Base-by-base conservation (phyloP, 345 rosid genomes). In the Acer yangbiense region DNA sequence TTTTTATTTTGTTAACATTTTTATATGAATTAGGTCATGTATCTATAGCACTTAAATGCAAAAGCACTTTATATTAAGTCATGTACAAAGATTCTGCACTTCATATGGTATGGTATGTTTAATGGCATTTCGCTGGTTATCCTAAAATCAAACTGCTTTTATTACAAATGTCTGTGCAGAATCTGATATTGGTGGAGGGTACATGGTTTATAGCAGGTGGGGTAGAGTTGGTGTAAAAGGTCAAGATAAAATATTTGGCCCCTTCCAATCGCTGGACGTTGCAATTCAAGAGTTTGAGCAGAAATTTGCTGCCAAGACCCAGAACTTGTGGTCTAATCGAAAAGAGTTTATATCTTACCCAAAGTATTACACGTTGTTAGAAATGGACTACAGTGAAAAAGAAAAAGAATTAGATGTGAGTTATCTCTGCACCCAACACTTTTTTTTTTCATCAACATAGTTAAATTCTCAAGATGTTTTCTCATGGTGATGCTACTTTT, bases 181-280 rank as follows among this genome's bases (percentile, higher is more conserved):
- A 80, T 92, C 98, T 65, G 94, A 93, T 86, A 88, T 67, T 44
- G 84, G 87, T 39, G 88, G 89, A 55, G 72, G 87, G 76, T 95
- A 87, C 83, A 84, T 88, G 83, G 91, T 92, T 61, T 89, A 88
- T 81, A 78, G 68, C 66, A 92, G 94, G 87, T 95, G 98, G 98
- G 98, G 98, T 20, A 89, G 98, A 85, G 97, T 93, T 80, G 98
- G 98, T 62, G 83, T 88, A 21, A 90, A 87, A 85, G 98, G 98
- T 78, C 98, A 89, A 84, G 88, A 84, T 78, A 95, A 93, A 75
- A 16, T 89, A 79, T 84, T 79, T 71, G 97, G 97, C 41, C 97
- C 98, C 74, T 89, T 67, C 77, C 83, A 87, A 82, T 83, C 89
- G 23, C 83, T 25, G 43, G 87, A 87, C 71, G 63, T 60, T 72